Percentiles rank a stretch among this genome's conserved stretches.
Conservation (phyloP, 176 grass and related monocot species). For the Rhynchospora pubera region DNA sequence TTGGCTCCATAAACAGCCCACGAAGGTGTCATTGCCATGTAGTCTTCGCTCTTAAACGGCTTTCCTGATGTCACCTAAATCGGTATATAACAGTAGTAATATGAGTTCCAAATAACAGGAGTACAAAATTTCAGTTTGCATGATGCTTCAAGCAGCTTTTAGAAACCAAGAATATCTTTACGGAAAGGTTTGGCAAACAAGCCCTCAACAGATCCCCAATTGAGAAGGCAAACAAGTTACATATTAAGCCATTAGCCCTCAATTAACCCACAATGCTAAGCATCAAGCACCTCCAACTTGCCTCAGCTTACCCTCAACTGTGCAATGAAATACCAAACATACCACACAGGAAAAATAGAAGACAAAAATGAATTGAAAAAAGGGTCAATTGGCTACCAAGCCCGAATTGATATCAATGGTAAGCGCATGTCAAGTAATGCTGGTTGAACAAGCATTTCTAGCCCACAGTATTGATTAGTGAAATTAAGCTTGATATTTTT, state of each 20-base stretch:
- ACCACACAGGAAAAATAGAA: neutral
- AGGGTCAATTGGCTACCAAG: neutral
- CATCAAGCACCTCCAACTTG: neutral
- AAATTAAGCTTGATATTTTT: neutral
- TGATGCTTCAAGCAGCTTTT: neutral
- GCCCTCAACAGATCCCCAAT: neutral
- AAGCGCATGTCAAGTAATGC: neutral
- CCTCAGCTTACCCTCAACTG: neutral
- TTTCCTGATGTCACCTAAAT: constrained; percentile 71
- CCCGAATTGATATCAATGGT: neutral
- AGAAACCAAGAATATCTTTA: neutral
- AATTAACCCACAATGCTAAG: neutral
- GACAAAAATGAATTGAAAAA: neutral
- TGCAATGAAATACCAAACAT: neutral
- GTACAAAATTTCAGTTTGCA: neutral
- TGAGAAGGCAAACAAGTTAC: neutral
- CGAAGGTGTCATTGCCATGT: constrained; percentile 63
- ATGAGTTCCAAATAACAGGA: neutral
- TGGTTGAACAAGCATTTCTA: neutral
- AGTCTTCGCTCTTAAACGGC: constrained; percentile 68
- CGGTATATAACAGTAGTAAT: constrained; percentile 12
- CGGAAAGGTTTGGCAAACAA: neutral
- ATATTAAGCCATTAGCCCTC: neutral
- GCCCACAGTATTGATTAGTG: neutral
- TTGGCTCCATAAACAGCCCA: constrained; percentile 90